Conservation (phyloP, 306 rosid species). For the Ormosia emarginata region DNA sequence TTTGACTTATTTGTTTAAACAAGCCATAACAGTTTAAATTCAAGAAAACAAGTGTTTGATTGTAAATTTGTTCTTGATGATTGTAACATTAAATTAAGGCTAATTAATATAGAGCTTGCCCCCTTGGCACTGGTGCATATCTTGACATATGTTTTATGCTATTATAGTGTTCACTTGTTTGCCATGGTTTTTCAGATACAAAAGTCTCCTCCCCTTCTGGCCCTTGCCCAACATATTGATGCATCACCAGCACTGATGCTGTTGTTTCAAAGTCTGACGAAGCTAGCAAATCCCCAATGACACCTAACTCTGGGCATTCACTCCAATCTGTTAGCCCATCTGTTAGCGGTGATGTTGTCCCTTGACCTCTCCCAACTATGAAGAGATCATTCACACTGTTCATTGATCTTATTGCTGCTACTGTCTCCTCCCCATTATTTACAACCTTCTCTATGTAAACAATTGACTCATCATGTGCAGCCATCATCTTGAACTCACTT, state of each 20-base stretch:
- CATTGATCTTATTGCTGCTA: constrained; percentile 56
- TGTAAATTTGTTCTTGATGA: too few relatives aligned
- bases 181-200: constrained; percentile 11
- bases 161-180: neutral
- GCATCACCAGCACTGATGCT: constrained; percentile 73
- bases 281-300: constrained; percentile 82
- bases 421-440: constrained; percentile 80
- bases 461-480: constrained; percentile 25
- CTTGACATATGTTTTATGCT: neutral
- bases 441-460: constrained; percentile 47
- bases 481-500: constrained; percentile 34
- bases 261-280: constrained; percentile 77
- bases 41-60: too few relatives aligned
- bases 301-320: constrained; percentile 84
- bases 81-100: neutral
- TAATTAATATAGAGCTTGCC: neutral
- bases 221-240: constrained; percentile 50
- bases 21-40: too few relatives aligned
- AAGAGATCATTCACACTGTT: constrained; percentile 52
- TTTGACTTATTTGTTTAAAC: too few relatives aligned
- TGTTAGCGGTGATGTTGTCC: constrained; percentile 47
- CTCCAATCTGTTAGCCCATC: constrained; percentile 87
- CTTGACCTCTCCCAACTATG: constrained; percentile 88
- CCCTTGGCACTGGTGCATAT: neutral
- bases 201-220: constrained; percentile 31